Evolutionary conservation across 1,139 yeast species (phyloP).

Genomic region (Saccharomyces pastorianus): DNA sequence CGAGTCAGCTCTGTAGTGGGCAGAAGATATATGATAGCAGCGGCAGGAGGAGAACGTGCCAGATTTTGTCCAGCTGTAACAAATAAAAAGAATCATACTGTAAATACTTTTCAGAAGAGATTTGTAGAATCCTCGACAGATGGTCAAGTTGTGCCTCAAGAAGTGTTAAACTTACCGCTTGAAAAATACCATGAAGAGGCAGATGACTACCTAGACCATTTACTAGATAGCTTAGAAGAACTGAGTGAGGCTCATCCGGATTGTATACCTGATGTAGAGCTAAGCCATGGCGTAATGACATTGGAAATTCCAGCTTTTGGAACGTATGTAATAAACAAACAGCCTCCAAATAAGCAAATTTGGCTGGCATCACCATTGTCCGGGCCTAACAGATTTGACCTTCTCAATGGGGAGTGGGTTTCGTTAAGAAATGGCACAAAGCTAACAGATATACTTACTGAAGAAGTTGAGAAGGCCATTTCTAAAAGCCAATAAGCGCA

Average conservation of each 20-base stretch:
- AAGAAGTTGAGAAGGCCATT: constrained; percentile 41
- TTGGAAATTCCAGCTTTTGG: constrained; percentile 60
- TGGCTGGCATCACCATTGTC: constrained; percentile 89
- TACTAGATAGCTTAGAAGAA: constrained; percentile 56
- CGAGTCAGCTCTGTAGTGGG: background rate
- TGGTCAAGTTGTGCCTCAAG: constrained; percentile 46
- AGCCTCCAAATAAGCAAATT: constrained; percentile 88
- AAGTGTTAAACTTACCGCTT: constrained; percentile 40
- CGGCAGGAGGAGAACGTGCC: background rate
- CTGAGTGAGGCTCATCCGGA: constrained; percentile 51
- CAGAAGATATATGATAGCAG: background rate
- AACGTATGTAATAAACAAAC: constrained; percentile 81
- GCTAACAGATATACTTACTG: constrained; percentile 41
- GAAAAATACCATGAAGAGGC: constrained; percentile 52
- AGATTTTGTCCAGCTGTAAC: background rate
- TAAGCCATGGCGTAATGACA: constrained; percentile 75
- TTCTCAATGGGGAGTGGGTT: constrained; percentile 50
- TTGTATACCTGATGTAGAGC: constrained; percentile 58
- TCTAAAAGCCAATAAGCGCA: constrained; percentile 5
- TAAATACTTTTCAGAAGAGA: background rate
- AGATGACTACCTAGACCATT: constrained; percentile 53
- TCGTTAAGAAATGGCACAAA: constrained; percentile 49
- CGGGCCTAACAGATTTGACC: constrained; percentile 79
- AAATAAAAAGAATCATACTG: background rate
- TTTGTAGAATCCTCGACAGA: constrained; percentile 32